phyloP scores from a whole-genome alignment of 306 rosid species.

The Mimosa pudica region DNA sequence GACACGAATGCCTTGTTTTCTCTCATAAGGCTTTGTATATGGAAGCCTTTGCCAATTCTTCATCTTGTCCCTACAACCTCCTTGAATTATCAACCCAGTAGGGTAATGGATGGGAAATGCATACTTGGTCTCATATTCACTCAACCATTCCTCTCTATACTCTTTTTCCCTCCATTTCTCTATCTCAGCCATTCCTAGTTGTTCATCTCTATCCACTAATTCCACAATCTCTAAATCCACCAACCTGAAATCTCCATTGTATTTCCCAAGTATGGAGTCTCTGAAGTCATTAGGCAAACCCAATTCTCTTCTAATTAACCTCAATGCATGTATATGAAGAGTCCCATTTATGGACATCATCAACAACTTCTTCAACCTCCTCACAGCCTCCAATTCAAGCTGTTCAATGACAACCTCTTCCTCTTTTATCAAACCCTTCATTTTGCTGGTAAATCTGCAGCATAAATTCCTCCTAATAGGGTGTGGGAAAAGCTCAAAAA shows the following conservation, averaged over 20 bases:
- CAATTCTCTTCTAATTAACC: too few species aligned
- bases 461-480: constrained; percentile 60
- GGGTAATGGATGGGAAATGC: too few species aligned
- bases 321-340: too few species aligned
- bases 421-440: constrained; percentile 44
- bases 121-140: constrained; percentile 50
- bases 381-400: constrained; percentile 56
- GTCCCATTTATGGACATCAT: too few species aligned
- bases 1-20: constrained; percentile 43
- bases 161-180: constrained; percentile 71
- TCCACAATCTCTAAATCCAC: constrained; percentile 66
- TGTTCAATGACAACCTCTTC: constrained; percentile 50
- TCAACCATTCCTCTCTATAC: constrained; percentile 79
- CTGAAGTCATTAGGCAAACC: too few species aligned
- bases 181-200: constrained; percentile 48
- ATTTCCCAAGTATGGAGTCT: too few species aligned
- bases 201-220: constrained; percentile 50
- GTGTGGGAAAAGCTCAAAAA: constrained; percentile 65
- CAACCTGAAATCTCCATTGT: not conserved
- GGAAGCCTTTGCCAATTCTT: constrained; percentile 87
- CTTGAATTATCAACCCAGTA: not conserved
- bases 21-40: constrained; percentile 70
- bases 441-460: constrained; percentile 50
- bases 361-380: constrained; percentile 33
- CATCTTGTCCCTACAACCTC: constrained; percentile 68